Evolutionary conservation across 306 rosid genomes (phyloP).

Genomic region (Vigna angularis): DNA sequence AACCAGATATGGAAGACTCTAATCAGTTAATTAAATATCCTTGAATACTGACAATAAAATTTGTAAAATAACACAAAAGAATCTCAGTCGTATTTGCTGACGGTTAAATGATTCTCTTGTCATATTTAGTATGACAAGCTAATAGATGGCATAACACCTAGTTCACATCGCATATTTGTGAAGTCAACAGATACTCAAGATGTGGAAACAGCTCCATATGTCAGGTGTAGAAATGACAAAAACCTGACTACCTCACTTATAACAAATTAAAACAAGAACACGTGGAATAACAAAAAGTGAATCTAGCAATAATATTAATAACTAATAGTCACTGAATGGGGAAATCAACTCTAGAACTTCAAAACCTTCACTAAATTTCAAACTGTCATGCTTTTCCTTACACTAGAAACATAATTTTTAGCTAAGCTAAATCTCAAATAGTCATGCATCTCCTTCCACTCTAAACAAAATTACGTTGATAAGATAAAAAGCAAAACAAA

Average conservation of each 20-base stretch:
- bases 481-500: constrained; percentile 21
- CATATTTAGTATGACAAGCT: not conserved
- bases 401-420: constrained; percentile 11
- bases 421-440: constrained; percentile 12
- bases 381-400: not conserved
- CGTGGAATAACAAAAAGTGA: not conserved
- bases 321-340: not conserved
- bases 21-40: constrained; percentile 35
- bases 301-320: not conserved
- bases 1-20: constrained; percentile 19
- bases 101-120: constrained; percentile 23
- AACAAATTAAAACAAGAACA: constrained; percentile 14
- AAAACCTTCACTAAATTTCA: constrained; percentile 9
- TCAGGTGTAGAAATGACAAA: constrained; percentile 20
- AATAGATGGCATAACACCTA: constrained; percentile 16
- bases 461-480: not conserved
- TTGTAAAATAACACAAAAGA: constrained; percentile 25
- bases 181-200: constrained; percentile 21
- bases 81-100: constrained; percentile 7
- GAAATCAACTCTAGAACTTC: constrained; percentile 15
- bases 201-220: not conserved
- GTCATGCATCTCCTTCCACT: constrained; percentile 2
- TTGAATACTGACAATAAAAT: constrained; percentile 7
- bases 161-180: constrained; percentile 20
- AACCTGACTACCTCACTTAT: constrained; percentile 25